Evolutionary conservation across 2,329 filamentous ascomycete genomes (phyloP), one percentile per base, ranked within the genome.

Genomic region (Exophiala xenobiotica): DNA sequence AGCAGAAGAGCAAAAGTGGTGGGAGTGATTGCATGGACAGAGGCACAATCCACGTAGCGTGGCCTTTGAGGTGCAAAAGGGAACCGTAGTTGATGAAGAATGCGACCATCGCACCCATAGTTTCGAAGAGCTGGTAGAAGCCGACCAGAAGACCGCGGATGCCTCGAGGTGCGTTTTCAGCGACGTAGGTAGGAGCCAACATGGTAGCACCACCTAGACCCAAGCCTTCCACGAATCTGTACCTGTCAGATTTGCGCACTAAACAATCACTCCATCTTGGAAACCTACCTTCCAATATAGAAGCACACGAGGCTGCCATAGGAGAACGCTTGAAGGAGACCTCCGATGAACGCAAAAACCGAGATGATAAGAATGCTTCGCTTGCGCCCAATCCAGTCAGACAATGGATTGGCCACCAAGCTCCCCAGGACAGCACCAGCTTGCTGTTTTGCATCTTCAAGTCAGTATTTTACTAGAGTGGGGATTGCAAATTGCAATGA

Each of bases 401-500:
- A 69, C 6, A 63, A 44, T 2, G 55, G 62, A 27, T 63, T 65
- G 19, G 70, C 77, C 48, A 79, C 55, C 56, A 87, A 74, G 52
- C 82, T 82, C 27, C 83, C 83, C 46, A 79, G 73, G 65, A 87
- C 87, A 56, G 82, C 85, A 44, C 85, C 85, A 35, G 79, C 83
- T 68, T 88, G 84, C 31, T 35, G n/a, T 35, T n/a, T n/a, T n/a
- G n/a, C n/a, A n/a, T n/a, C n/a, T n/a, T n/a, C n/a, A n/a, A n/a
- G n/a, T n/a, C n/a, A n/a, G n/a, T n/a, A n/a, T n/a, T n/a, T n/a
- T n/a, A n/a, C n/a, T n/a, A n/a, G n/a, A n/a, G n/a, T n/a, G n/a
- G n/a, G n/a, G n/a, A n/a, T n/a, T n/a, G n/a, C n/a, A n/a, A n/a
- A n/a, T n/a, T n/a, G n/a, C n/a, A n/a, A n/a, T n/a, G n/a, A 12